phyloP scores from a whole-genome alignment of 768 basidiomycete species.

The Scleroderma bovista region DNA sequence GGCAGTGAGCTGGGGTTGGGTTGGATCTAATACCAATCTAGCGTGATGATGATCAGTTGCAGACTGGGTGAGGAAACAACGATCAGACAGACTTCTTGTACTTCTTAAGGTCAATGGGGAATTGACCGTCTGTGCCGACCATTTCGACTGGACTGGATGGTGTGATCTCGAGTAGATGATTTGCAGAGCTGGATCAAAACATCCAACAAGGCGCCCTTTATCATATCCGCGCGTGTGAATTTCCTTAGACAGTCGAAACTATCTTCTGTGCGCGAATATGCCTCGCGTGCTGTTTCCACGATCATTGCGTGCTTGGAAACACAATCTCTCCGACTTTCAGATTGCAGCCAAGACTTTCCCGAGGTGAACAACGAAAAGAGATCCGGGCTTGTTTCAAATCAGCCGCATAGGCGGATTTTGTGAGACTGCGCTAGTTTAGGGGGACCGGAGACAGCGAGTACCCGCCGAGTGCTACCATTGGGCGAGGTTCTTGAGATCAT shows the following conservation, averaged over 20 bases:
- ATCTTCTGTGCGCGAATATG: too few relatives aligned
- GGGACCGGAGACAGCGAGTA: too few relatives aligned
- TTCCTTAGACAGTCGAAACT: neutral
- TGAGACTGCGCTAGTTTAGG: neutral
- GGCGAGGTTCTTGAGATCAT: too few relatives aligned
- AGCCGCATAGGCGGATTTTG: neutral
- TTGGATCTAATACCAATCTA: constrained; percentile 71
- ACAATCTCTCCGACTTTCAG: too few relatives aligned
- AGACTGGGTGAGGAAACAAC: neutral
- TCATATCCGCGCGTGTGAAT: neutral
- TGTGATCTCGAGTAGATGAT: neutral
- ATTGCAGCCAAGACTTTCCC: too few relatives aligned
- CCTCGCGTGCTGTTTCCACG: too few relatives aligned
- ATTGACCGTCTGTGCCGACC: constrained; percentile 39
- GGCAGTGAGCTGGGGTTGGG: constrained; percentile 52
- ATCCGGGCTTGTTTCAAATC: too few relatives aligned
- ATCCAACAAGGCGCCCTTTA: neutral
- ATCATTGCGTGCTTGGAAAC: too few relatives aligned
- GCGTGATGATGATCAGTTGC: constrained; percentile 4
- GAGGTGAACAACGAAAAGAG: too few relatives aligned
- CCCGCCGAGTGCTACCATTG: too few relatives aligned
- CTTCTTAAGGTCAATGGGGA: constrained; percentile 74
- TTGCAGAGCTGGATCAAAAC: neutral
- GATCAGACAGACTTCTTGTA: constrained; percentile 57
- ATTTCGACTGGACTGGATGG: constrained; percentile 23